Evolutionary conservation across 1,139 yeast species (phyloP).

Genomic region (Nakaseomyces uthaithaninus): DNA sequence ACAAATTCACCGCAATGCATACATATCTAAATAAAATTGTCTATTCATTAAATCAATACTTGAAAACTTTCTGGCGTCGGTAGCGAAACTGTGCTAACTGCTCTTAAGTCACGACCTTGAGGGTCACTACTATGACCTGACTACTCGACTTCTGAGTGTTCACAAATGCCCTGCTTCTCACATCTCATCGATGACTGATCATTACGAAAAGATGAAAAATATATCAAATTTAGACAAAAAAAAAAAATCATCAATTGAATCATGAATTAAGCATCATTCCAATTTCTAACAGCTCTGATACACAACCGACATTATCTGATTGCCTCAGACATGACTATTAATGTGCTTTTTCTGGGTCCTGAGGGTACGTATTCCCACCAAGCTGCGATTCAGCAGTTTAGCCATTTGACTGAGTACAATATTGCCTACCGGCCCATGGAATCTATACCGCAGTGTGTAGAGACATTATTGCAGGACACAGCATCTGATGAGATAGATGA

Average conservation of each 20-base stretch:
- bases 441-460: conserved; percentile 59
- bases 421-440: conserved; percentile 31
- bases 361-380: conserved; percentile 87
- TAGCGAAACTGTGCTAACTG: too few relatives aligned
- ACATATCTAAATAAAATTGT: too few relatives aligned
- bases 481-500: conserved; percentile 41
- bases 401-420: conserved; percentile 27
- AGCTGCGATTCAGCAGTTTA: conserved; percentile 77
- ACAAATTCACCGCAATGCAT: too few relatives aligned
- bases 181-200: conserved; percentile 4
- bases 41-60: too few relatives aligned
- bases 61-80: too few relatives aligned
- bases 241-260: too few relatives aligned
- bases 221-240: not conserved
- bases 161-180: too few relatives aligned
- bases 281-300: not conserved
- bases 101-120: too few relatives aligned
- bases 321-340: conserved; percentile 11
- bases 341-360: conserved; percentile 77
- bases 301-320: not conserved
- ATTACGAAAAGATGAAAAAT: conserved; percentile 1
- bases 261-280: too few relatives aligned
- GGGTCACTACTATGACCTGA: too few relatives aligned
- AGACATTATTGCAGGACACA: conserved; percentile 30
- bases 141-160: too few relatives aligned